Evolutionary conservation across 176 grass and related monocot species (phyloP), one percentile per base, ranked within the genome.

Genomic region (Paspalum notatum): DNA sequence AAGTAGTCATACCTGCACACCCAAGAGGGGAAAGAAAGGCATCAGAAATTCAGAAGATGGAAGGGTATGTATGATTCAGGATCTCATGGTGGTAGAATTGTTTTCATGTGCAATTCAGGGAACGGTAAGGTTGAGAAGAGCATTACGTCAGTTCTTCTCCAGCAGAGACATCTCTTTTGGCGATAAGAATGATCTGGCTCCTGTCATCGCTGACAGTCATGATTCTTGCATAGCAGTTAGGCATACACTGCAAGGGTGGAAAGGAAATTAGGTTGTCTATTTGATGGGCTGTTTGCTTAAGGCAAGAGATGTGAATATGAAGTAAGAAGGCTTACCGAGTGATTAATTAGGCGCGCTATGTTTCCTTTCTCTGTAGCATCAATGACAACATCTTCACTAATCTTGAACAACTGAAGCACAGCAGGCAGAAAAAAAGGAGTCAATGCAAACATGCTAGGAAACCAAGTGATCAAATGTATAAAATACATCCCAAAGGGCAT

Each of bases 211-310:
- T 66, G 13, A 87, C 85, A 48, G 75, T 94, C 90, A 99, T 75
- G 67, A 95, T 99, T 68, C 96, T 90, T 15, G 96, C 96, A 48
- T 99, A 95, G 89, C 96, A 99, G 79, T 90, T 99, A 15, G 96
- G 96, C 90, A 90, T 90, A 72, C 96, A 99, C 96, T 99, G 84
- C 58, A 82, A 83, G 42, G 10, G 3, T 7, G 0, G 44, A 12
- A 3, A 71, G 1, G 17, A 63, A 18, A 49, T 41, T 52, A 7
- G 7, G 59, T 52, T 71, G 13, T 53, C 37, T 47, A 44, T 79
- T 39, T 53, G 3, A 2, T 58, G 5, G 18, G 10, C 21, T 79
- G 61, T 32, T 32, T 62, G 18, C 1, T 37, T 18, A 74, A 12
- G 17, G 71, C 47, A 77, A 72, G 17, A 59, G 57, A 12, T 26